Base-by-base conservation (phyloP, 2,329 filamentous ascomycete genomes). In the Aspergillus ibericus region DNA sequence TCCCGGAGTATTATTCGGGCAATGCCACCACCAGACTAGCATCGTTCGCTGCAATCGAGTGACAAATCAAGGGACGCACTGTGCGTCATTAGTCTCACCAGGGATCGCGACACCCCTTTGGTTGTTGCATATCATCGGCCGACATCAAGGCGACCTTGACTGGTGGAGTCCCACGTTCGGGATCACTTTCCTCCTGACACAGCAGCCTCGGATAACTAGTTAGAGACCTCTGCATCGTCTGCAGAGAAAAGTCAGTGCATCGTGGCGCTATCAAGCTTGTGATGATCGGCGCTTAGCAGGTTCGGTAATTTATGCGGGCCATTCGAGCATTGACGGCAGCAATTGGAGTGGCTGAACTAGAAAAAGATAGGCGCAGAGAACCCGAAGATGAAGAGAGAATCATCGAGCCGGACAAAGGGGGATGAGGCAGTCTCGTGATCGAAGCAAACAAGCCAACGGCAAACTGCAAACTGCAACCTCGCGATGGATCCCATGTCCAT, bases 241-340 rank as follows among this genome's bases (percentile, higher is more conserved):
- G 50, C 36, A 42, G 29, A 18, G 20, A 20, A 49, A 27, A 22
- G 50, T 53, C 50, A 53, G 50, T 53, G 50, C 36, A 38, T 52
- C 35, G 50, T 53, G 50, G 50, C 50, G 50, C 50, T 29, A 36
- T 53, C 50, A 53, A 53, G 50, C 50, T 42, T 53, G 36, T 42
- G 50, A 42, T 4, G 50, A 53, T 44, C 50, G 50, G 29, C 50
- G 22, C 65, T 72, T 46, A 47, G n/a, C 15, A 27, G 15, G 20
- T 15, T 22, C 44, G 44, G 44, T 29, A 25, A 47, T 29, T 46
- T 29, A 42, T 46, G 15, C 22, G n/a, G 16, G 13, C 20, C 18
- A 48, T 15, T 20, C 8, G 38, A 53, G 25, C 27, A 53, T 13
- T 25, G 16, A 52, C 29, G 38, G 40, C 46, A 35, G 25, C 48